Conservation (phyloP, 2,329 filamentous ascomycete species). For the Periconia sp. region DNA sequence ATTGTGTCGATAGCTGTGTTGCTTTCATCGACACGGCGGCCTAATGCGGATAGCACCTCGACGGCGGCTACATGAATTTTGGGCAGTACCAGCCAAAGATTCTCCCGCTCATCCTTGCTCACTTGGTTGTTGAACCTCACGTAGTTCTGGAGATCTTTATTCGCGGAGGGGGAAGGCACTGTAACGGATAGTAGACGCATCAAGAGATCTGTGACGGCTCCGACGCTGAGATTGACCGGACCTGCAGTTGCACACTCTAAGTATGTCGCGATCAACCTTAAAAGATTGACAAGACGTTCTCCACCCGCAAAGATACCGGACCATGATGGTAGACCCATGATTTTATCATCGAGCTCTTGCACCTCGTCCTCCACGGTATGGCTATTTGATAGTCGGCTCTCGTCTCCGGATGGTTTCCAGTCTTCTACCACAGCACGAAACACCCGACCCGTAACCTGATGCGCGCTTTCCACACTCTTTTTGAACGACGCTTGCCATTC, state of each 20-base stretch:
- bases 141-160: conserved; percentile 39
- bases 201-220: conserved; percentile 67
- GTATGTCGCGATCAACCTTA: conserved; percentile 66
- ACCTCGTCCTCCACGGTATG: conserved; percentile 33
- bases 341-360: conserved; percentile 45
- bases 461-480: conserved; percentile 63
- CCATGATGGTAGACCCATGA: conserved; percentile 67
- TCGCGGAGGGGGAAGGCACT: conserved; percentile 51
- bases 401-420: conserved; percentile 68
- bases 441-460: conserved; percentile 72
- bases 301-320: conserved; percentile 72
- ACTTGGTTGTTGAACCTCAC: conserved; percentile 72
- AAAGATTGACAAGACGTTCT: conserved; percentile 67
- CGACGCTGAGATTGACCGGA: conserved; percentile 68
- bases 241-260: conserved; percentile 66
- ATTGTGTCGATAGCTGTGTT: conserved; percentile 63
- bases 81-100: conserved; percentile 73
- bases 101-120: conserved; percentile 77
- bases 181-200: conserved; percentile 69
- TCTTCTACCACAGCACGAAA: conserved; percentile 80
- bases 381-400: conserved; percentile 29
- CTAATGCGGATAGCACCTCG: conserved; percentile 60
- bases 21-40: conserved; percentile 60
- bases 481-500: conserved; percentile 76
- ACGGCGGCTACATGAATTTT: conserved; percentile 73